A percentile compares a stretch with the other conserved stretches of the same genome.
Conservation (phyloP, 352 stramenopile genomes). For the Globisporangium emineosum region DNA sequence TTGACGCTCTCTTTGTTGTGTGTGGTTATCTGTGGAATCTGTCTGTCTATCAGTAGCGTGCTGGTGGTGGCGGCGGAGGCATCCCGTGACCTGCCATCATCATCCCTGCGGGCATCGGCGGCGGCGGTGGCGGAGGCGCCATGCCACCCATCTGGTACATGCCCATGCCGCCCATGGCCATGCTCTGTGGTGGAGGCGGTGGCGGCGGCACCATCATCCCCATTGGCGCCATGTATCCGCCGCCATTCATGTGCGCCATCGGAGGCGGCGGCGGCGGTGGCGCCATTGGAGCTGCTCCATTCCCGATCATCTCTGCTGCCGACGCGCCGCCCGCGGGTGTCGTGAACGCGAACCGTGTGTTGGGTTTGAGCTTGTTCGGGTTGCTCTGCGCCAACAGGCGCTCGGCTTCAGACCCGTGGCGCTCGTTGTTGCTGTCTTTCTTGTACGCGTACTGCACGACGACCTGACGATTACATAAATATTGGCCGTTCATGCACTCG, state of each 20-base stretch:
- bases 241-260: conserved; percentile 19
- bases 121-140: conserved; percentile 26
- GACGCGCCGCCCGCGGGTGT: conserved; percentile 1
- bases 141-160: conserved; percentile 29
- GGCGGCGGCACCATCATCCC: conserved; percentile 27
- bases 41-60: conserved; percentile 26
- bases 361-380: conserved; percentile 74
- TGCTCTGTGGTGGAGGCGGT: conserved; percentile 26
- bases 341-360: conserved; percentile 74
- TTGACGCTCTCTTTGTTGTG: conserved; percentile 2
- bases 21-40: neutral
- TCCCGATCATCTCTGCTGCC: conserved; percentile 10
- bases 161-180: conserved; percentile 33
- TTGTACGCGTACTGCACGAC: conserved; percentile 99
- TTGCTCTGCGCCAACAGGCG: conserved; percentile 81
- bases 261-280: conserved; percentile 34
- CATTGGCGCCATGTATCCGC: conserved; percentile 41
- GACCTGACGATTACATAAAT: conserved; percentile 97
- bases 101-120: conserved; percentile 26
- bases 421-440: conserved; percentile 93
- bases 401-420: conserved; percentile 90
- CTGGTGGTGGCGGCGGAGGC: conserved; percentile 48
- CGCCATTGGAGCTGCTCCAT: conserved; percentile 19
- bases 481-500: conserved; percentile 99
- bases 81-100: conserved; percentile 8